phyloP scores from a whole-genome alignment of 176 grass and related monocot genomes.

The Zoysia pacifica region DNA sequence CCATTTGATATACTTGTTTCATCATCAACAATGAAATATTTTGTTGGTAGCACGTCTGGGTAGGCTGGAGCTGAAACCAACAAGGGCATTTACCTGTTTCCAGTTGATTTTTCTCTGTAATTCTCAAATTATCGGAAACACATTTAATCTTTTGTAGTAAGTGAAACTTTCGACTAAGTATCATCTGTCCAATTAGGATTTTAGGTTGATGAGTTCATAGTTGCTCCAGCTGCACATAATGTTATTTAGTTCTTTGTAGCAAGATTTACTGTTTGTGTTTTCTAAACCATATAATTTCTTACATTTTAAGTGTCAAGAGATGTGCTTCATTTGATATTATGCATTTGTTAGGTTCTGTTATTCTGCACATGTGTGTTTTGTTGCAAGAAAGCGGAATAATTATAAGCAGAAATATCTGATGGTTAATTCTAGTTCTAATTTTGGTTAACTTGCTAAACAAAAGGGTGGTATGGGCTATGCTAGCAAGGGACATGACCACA shows the following conservation, averaged over 20 bases:
- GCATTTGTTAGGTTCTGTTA: background rate
- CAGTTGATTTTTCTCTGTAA: background rate
- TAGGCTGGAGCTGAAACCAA: background rate
- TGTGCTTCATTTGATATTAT: constrained; percentile 16
- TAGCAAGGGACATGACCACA: background rate
- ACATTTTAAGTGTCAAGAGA: background rate
- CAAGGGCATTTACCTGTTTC: background rate
- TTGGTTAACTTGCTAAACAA: constrained; percentile 5
- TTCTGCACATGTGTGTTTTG: background rate
- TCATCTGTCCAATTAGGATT: constrained; percentile 1
- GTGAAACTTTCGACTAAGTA: background rate
- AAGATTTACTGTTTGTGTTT: background rate
- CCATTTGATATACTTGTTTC: background rate
- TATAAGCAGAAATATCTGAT: background rate
- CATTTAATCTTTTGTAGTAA: background rate
- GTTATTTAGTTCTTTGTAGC: constrained; percentile 20
- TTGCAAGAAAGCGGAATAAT: background rate
- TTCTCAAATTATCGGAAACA: background rate
- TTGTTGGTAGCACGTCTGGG: background rate
- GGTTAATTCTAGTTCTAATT: background rate
- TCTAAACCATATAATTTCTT: background rate
- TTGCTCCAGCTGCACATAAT: background rate
- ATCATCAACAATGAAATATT: background rate
- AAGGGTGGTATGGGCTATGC: background rate
- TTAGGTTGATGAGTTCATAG: background rate